Conservation (phyloP, 345 rosid genomes). For the Stellera chamaejasme region DNA sequence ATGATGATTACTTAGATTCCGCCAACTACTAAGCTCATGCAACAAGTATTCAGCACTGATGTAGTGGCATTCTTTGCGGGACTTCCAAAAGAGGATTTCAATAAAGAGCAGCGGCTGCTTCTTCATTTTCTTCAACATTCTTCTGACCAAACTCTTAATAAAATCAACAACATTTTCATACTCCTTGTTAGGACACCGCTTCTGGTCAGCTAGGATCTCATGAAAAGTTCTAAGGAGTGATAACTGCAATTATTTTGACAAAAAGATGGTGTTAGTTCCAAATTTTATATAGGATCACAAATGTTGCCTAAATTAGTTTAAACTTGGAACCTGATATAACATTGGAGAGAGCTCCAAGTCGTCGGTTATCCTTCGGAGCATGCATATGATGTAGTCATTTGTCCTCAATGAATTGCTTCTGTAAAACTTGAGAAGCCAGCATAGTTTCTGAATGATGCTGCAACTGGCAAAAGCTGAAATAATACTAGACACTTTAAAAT, state of each 20-base stretch:
- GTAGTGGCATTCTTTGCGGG: constrained; percentile 76
- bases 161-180: constrained; percentile 50
- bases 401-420: constrained; percentile 58
- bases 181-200: constrained; percentile 53
- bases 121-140: constrained; percentile 82
- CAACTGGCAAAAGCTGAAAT: constrained; percentile 72
- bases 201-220: constrained; percentile 75
- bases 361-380: constrained; percentile 69
- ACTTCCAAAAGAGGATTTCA: constrained; percentile 88
- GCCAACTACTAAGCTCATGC: constrained; percentile 69
- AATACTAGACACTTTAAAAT: constrained; percentile 69
- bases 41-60: constrained; percentile 77
- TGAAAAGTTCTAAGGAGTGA: constrained; percentile 65
- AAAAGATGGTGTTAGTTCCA: constrained; percentile 3
- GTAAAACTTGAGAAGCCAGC: constrained; percentile 90
- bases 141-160: constrained; percentile 51
- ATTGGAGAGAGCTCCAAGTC: constrained; percentile 86
- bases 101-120: constrained; percentile 86
- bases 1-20: constrained; percentile 37
- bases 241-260: constrained; percentile 43
- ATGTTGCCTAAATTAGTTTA: constrained; percentile 1
- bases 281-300: not conserved
- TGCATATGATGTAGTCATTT: constrained; percentile 54
- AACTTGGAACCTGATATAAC: constrained; percentile 76
- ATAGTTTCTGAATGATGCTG: constrained; percentile 70